These are phyloP conservation scores for Solanum habrochaites DNA, from an alignment of 257 asterid genomes.

Conservation along the genomic window DNA sequence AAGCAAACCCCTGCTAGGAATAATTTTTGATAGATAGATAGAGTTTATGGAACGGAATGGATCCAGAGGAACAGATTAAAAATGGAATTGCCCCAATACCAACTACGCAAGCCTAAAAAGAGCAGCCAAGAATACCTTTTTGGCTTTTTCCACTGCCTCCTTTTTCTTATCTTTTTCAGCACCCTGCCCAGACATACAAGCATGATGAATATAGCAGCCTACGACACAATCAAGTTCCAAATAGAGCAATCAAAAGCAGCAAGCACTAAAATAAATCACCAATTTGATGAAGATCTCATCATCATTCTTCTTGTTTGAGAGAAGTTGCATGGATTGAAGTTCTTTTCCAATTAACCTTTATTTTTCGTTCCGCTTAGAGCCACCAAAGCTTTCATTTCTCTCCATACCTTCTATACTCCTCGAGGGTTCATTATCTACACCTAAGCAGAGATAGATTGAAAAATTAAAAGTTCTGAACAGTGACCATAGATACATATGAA, in stretches of 20 bases:
- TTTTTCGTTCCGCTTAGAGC: constrained; percentile 39
- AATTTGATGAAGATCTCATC: constrained; percentile 52
- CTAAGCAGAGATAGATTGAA: not conserved
- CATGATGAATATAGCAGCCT: not conserved
- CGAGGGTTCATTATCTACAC: constrained; percentile 65
- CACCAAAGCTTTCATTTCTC: constrained; percentile 50
- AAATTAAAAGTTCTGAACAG: not conserved
- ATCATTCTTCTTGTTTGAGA: constrained; percentile 56
- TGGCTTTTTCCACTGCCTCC: not conserved
- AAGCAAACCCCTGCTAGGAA: not conserved
- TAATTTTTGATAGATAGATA: no score
- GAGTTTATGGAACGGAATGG: no score
- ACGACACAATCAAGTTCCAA: not conserved
- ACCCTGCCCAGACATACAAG: not conserved
- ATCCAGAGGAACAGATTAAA: not conserved
- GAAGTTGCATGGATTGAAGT: constrained; percentile 51
- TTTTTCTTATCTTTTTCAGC: constrained; percentile 2
- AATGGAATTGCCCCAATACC: not conserved
- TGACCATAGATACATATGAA: not conserved
- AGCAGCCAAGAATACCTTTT: not conserved
- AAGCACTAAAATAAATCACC: constrained; percentile 13
- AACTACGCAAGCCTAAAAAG: not conserved
- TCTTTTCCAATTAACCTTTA: constrained; percentile 61
- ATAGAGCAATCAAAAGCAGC: not conserved
- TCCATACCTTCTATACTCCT: constrained; percentile 58